Evolutionary conservation across 495 filamentous ascomycete species (phyloP).

Genomic region (Penicillium longicatenatum): DNA sequence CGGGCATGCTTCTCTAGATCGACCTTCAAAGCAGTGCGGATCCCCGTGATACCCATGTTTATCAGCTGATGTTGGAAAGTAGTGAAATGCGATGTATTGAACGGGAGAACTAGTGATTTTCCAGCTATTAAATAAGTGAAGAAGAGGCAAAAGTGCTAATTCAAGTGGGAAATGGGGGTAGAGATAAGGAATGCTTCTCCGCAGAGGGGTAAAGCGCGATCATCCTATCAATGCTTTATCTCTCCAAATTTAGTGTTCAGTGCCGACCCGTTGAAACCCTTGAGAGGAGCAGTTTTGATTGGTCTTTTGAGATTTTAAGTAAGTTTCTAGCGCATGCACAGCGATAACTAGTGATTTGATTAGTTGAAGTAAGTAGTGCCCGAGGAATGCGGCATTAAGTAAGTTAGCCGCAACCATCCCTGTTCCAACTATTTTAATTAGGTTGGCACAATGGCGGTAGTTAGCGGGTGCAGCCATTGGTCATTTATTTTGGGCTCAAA

Average conservation of each 20-base stretch:
- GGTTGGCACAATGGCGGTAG: no score
- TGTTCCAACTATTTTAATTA: no score
- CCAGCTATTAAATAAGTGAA: no score
- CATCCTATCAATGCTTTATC: conserved; percentile 17
- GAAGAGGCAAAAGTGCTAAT: neutral
- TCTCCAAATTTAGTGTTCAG: conserved; percentile 8
- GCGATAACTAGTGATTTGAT: no score
- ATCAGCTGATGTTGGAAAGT: neutral
- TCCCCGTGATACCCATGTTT: conserved; percentile 58
- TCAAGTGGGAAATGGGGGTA: neutral
- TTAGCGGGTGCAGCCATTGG: no score
- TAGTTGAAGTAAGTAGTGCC: no score
- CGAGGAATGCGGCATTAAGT: no score
- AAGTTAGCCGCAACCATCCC: no score
- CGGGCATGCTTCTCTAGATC: conserved; percentile 74
- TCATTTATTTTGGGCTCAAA: no score
- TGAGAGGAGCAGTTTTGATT: no score
- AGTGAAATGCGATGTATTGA: neutral
- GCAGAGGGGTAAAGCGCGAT: neutral
- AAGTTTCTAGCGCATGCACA: no score
- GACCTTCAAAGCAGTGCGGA: conserved; percentile 77
- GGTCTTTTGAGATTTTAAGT: no score
- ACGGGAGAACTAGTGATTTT: neutral
- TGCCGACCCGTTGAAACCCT: neutral
- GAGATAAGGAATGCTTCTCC: conserved; percentile 9